Conservation (phyloP, 805 yeast genomes). For the Candida mattraensis region DNA sequence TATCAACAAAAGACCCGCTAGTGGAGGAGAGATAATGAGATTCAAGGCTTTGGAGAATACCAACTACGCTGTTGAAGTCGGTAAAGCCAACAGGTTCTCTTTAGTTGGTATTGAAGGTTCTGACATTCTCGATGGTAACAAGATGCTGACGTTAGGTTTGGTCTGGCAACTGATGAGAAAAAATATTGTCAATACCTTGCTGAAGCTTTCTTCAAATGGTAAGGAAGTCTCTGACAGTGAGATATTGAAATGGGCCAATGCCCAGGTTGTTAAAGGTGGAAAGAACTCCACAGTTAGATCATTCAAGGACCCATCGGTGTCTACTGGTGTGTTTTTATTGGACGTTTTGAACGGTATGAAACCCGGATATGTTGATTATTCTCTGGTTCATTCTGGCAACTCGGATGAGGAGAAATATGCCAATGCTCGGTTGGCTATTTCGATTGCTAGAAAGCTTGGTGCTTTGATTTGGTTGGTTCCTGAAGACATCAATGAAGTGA, state of each 20-base stretch:
- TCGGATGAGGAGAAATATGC: slow-evolving; percentile 88
- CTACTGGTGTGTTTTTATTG: slow-evolving; percentile 78
- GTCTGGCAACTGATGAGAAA: slow-evolving; percentile 99
- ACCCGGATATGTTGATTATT: slow-evolving; percentile 97
- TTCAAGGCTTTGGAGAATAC: slow-evolving; percentile 96
- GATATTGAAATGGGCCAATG: slow-evolving; percentile 92
- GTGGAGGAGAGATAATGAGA: slow-evolving; percentile 74
- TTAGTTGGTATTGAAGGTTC: slow-evolving; percentile 98
- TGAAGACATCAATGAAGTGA: slow-evolving; percentile 96
- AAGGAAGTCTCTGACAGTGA: slow-evolving; percentile 79
- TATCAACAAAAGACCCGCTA: slow-evolving; percentile 80
- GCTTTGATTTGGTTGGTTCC: slow-evolving; percentile 99
- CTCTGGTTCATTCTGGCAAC: slow-evolving; percentile 75
- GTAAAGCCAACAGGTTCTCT: slow-evolving; percentile 89
- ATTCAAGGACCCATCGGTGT: slow-evolving; percentile 76
- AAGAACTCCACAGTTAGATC: slow-evolving; percentile 71
- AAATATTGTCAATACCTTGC: slow-evolving; percentile 83
- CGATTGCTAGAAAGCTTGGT: slow-evolving; percentile 96
- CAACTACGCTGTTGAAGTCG: slow-evolving; percentile 97
- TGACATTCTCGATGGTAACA: slow-evolving; percentile 92
- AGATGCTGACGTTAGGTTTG: slow-evolving; percentile 82
- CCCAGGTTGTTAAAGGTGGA: slow-evolving; percentile 82
- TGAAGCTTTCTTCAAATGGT: slow-evolving; percentile 68
- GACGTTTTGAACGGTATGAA: slow-evolving; percentile 91
- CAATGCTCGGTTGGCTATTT: slow-evolving; percentile 94